A percentile compares a stretch with the other conserved stretches of the same genome.
These are phyloP conservation scores for Cyclotella choctawhatcheeana DNA, from an alignment of 108 stramenopile species.

Conservation along the genomic window DNA sequence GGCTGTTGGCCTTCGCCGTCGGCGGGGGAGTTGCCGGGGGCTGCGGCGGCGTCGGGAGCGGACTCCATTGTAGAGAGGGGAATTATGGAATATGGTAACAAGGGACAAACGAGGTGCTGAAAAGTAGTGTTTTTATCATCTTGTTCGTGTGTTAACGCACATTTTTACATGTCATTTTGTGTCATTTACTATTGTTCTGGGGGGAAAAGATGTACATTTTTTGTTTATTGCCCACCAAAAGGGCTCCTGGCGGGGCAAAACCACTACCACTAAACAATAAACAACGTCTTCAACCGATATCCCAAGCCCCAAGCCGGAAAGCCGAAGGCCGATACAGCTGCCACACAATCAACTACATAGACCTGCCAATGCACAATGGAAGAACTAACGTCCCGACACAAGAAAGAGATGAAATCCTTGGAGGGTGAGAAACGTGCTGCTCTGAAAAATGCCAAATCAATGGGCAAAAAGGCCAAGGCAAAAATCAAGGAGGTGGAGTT, in stretches of 20 bases:
- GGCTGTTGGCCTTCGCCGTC: neutral
- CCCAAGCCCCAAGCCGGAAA: neutral
- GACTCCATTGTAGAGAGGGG: too few species aligned
- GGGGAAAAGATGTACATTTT: too few species aligned
- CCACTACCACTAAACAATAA: too few species aligned
- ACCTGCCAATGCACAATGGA: slow-evolving; percentile 45
- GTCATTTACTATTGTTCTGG: too few species aligned
- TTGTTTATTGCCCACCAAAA: too few species aligned
- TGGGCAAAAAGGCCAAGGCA: slow-evolving; percentile 78
- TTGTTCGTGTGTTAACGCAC: too few species aligned
- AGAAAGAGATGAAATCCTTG: slow-evolving; percentile 83
- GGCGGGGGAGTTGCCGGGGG: neutral
- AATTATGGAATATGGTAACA: too few species aligned
- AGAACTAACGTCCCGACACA: slow-evolving; percentile 61
- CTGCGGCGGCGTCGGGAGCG: neutral
- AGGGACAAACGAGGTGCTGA: too few species aligned
- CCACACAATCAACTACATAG: neutral
- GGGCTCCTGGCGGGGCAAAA: too few species aligned
- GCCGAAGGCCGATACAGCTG: neutral
- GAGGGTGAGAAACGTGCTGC: slow-evolving; percentile 82
- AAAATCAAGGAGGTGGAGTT: slow-evolving; percentile 55
- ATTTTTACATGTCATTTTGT: too few species aligned
- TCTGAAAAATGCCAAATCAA: slow-evolving; percentile 80
- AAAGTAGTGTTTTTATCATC: too few species aligned
- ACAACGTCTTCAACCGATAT: too few species aligned